Evolutionary conservation across 2,329 filamentous ascomycete species (phyloP).

Genomic region (Diaporthe sp.): DNA sequence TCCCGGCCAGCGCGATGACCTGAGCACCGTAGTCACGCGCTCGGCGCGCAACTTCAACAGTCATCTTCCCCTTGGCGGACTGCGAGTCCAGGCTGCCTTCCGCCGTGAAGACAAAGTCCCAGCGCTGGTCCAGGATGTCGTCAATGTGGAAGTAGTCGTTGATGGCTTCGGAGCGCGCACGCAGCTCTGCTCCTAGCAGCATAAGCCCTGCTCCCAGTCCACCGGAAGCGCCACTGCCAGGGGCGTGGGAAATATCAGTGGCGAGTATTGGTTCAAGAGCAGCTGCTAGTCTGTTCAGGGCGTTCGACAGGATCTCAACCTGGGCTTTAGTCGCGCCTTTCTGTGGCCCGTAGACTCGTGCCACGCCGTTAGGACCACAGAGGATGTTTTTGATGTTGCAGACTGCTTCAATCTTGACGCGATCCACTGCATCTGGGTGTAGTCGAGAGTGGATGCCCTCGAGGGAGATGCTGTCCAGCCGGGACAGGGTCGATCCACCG

Average conservation of each 20-base stretch:
- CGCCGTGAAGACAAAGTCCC: slow-evolving; percentile 66
- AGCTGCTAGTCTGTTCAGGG: background rate
- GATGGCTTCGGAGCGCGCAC: slow-evolving; percentile 63
- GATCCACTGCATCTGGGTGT: slow-evolving; percentile 38
- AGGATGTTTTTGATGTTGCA: slow-evolving; percentile 67
- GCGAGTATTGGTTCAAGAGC: slow-evolving; percentile 48
- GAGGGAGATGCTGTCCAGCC: slow-evolving; percentile 6
- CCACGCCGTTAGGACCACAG: slow-evolving; percentile 63
- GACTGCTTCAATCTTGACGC: slow-evolving; percentile 63
- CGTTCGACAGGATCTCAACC: background rate
- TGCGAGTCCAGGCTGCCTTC: slow-evolving; percentile 67
- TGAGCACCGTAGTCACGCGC: slow-evolving; percentile 61
- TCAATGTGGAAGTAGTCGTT: slow-evolving; percentile 65
- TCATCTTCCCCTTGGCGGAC: slow-evolving; percentile 66
- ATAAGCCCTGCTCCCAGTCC: slow-evolving; percentile 66
- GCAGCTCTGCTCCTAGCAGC: slow-evolving; percentile 60
- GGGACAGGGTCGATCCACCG: background rate
- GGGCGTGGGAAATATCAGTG: slow-evolving; percentile 53
- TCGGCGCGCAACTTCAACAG: slow-evolving; percentile 64
- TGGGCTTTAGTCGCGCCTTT: slow-evolving; percentile 61
- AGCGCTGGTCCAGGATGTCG: slow-evolving; percentile 57
- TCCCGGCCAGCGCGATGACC: slow-evolving; percentile 58
- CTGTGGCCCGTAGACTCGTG: slow-evolving; percentile 65
- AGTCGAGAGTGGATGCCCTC: background rate
- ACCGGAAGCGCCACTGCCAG: slow-evolving; percentile 66